Conservation (phyloP, 2,329 filamentous ascomycete species). For the Fusarium illudens region DNA sequence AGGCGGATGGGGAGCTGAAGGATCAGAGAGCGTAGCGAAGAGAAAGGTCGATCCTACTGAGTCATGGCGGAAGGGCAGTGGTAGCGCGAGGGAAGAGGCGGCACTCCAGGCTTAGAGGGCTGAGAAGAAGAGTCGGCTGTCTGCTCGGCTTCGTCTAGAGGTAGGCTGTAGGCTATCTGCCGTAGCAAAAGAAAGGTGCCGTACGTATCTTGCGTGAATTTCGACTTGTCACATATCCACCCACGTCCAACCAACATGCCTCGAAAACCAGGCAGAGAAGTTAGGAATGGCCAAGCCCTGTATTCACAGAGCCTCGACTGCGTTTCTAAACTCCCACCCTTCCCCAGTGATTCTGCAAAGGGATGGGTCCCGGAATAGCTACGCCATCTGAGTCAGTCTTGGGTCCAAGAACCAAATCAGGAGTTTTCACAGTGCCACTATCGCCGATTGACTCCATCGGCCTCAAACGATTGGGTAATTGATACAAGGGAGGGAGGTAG, state of each 20-base stretch:
- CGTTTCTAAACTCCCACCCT: neutral
- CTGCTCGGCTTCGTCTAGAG: neutral
- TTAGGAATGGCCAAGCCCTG: neutral
- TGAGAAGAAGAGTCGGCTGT: neutral
- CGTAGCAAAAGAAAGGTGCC: neutral
- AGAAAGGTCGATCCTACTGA: slow-evolving; percentile 62
- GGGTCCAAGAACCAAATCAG: neutral
- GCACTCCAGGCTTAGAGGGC: slow-evolving; percentile 62
- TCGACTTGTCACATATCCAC: neutral
- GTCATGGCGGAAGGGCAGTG: slow-evolving; percentile 65
- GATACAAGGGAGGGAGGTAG: neutral
- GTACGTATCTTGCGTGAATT: neutral
- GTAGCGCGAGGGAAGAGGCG: slow-evolving; percentile 64
- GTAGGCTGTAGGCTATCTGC: neutral
- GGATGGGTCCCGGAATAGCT: neutral
- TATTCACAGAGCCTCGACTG: neutral
- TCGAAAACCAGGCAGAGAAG: neutral
- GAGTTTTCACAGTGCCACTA: neutral
- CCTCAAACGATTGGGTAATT: neutral
- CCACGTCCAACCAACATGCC: neutral
- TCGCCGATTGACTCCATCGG: neutral
- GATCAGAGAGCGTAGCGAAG: slow-evolving; percentile 62
- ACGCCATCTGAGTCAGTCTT: neutral
- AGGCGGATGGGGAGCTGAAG: slow-evolving; percentile 75
- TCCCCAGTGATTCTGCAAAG: neutral